These are phyloP conservation scores for Graphilbum fragrans DNA, from an alignment of 2,329 filamentous ascomycete genomes.

Conservation along the genomic window DNA sequence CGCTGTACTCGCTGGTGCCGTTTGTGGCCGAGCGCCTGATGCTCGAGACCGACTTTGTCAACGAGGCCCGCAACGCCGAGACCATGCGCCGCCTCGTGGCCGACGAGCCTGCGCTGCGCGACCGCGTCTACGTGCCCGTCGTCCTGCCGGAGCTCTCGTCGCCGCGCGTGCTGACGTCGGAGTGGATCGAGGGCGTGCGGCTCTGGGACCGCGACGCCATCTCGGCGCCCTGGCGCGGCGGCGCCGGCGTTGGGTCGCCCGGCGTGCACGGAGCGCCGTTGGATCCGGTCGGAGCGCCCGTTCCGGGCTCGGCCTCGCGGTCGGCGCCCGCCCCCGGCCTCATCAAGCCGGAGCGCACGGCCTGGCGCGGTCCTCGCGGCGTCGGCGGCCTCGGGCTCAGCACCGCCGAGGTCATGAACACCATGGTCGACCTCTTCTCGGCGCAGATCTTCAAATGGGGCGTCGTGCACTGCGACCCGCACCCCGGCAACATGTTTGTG, in stretches of 20 bases:
- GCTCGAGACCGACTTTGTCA: slow-evolving; percentile 88
- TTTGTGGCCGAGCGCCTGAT: slow-evolving; percentile 87
- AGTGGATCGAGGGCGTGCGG: slow-evolving; percentile 93
- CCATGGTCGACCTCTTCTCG: slow-evolving; percentile 92
- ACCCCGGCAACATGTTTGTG: slow-evolving; percentile 95
- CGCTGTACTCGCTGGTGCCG: slow-evolving; percentile 78
- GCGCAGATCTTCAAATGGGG: slow-evolving; percentile 98
- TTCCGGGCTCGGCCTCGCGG: slow-evolving; percentile 30
- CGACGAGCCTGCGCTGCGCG: slow-evolving; percentile 61
- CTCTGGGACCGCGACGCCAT: slow-evolving; percentile 86
- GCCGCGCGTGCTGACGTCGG: slow-evolving; percentile 77
- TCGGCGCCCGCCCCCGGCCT: slow-evolving; percentile 46
- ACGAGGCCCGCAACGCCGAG: slow-evolving; percentile 81
- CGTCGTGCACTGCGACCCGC: slow-evolving; percentile 88
- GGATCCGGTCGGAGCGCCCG: slow-evolving; percentile 32
- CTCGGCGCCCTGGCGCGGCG: slow-evolving; percentile 65
- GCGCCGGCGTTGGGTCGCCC: slow-evolving; percentile 62
- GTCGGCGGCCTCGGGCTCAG: slow-evolving; percentile 75
- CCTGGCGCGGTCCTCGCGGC: slow-evolving; percentile 61
- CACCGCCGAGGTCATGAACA: slow-evolving; percentile 83
- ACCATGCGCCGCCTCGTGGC: slow-evolving; percentile 69
- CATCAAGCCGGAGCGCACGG: slow-evolving; percentile 69
- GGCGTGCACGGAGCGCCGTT: slow-evolving; percentile 61
- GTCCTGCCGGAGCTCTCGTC: slow-evolving; percentile 76
- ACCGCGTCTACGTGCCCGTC: slow-evolving; percentile 76